Evolutionary conservation across 495 filamentous ascomycete genomes (phyloP).

Genomic region (Neurospora tetraspora): DNA sequence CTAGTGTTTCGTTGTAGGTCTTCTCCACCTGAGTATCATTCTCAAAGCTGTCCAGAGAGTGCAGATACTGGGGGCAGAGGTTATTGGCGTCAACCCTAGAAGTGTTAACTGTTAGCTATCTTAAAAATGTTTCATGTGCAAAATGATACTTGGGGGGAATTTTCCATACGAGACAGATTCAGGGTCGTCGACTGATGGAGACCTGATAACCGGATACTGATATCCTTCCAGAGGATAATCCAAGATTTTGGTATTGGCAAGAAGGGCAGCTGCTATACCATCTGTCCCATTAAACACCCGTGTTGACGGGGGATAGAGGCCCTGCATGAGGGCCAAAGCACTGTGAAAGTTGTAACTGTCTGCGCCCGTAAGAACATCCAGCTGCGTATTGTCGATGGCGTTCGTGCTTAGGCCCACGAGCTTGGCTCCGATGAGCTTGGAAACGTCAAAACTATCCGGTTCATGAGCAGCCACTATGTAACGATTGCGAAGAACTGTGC

Average conservation of each 20-base stretch:
- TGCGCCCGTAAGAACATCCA: conserved; percentile 23
- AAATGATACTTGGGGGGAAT: no score
- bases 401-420: conserved; percentile 25
- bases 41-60: conserved; percentile 16
- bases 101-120: not conserved
- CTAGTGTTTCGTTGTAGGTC: conserved; percentile 17
- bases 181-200: conserved; percentile 18
- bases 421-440: conserved; percentile 7
- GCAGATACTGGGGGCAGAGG: conserved; percentile 19
- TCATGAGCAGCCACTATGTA: conserved; percentile 11
- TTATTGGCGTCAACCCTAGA: conserved; percentile 25
- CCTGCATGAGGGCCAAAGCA: conserved; percentile 33
- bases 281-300: conserved; percentile 17
- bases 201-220: conserved; percentile 31
- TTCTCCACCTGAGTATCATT: conserved; percentile 9
- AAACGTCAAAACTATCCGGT: conserved; percentile 9
- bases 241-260: conserved; percentile 20
- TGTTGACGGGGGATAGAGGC: conserved; percentile 30
- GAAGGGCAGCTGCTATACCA: conserved; percentile 18
- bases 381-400: conserved; percentile 29
- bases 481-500: conserved; percentile 24
- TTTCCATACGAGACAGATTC: conserved; percentile 25
- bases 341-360: conserved; percentile 23
- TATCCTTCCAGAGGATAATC: conserved; percentile 32
- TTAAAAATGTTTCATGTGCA: not conserved